Base-by-base conservation (phyloP, 1,139 yeast species). In the Hyphopichia wangnamkhiaoensis region DNA sequence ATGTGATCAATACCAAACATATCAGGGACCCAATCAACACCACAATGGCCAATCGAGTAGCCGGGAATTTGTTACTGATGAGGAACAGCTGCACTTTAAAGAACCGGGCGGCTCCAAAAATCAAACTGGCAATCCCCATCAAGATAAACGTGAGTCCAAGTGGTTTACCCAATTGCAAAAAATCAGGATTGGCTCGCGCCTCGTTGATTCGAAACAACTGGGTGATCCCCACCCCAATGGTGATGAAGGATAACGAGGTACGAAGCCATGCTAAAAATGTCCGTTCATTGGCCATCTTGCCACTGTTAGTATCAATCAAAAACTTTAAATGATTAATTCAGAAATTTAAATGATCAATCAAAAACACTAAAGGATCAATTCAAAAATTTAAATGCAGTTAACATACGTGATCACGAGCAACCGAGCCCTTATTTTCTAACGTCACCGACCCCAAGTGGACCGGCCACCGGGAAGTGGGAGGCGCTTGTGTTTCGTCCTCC, bases 211-310 rank as follows among this genome's bases (percentile, higher is more conserved):
- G 53, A 46, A 70, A 67, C 39, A 71, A 58, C 47, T 71, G 76
- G 4, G 74, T 66, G 17, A 69, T 61, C 2, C 72, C 76, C 15
- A 71, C 62, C 1, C 76, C 76, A 31, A 70, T 59, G 13, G 74
- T 67, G 5, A 70, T 61, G 42, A 71, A 68, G 12, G 73, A 62
- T 18, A 71, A 52, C 2, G 73, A 65, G 0, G 94, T 85, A 43
- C 94, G 69, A 29, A 82, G 61, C 85, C 91, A 86, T 0, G 94
- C 93, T 12, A 86, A 64, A 42, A 80, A 80, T 0, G 94, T 86
- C 43, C 95, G 67, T 55, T 86, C 95, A 54, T 84, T 85, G 14
- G 95, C 91, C 60, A 86, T 56, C 35, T 41, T n/a, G n/a, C n/a
- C n/a, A n/a, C n/a, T n/a, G n/a, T n/a, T n/a, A n/a, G n/a, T n/a